Evolutionary conservation across 1,284 basidiomycete species (phyloP).

Genomic region (Sporisorium iseilematis-ciliati): DNA sequence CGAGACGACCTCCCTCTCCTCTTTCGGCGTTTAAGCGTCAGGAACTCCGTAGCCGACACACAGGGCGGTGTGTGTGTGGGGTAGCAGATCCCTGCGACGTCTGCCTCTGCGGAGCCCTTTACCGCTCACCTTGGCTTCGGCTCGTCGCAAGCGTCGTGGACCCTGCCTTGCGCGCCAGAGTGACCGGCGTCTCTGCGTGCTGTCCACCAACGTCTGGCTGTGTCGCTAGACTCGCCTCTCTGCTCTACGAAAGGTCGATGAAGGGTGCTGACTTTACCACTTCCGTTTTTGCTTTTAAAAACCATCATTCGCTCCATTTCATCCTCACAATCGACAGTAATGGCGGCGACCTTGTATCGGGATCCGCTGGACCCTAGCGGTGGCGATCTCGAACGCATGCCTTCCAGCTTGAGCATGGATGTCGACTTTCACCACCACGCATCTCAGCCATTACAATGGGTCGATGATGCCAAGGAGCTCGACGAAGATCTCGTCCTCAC

Average conservation of each 20-base stretch:
- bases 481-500: constrained; percentile 30
- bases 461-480: constrained; percentile 25
- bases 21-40: neutral
- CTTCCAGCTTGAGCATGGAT: constrained; percentile 35
- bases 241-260: neutral
- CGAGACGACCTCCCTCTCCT: neutral
- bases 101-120: too few relatives aligned
- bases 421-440: constrained; percentile 23
- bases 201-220: neutral
- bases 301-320: constrained; percentile 2
- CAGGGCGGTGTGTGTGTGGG: constrained; percentile 2
- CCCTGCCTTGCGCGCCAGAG: constrained; percentile 5
- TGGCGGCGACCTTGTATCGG: constrained; percentile 1
- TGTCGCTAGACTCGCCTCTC: neutral
- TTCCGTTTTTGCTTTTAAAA: neutral
- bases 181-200: neutral
- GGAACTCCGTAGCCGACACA: neutral
- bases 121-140: neutral
- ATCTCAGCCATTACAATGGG: constrained; percentile 36
- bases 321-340: neutral
- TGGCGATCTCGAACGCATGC: constrained; percentile 31
- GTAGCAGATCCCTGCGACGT: neutral
- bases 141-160: neutral
- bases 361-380: constrained; percentile 16
- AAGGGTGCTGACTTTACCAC: neutral